Evolutionary conservation across 305 asterid species (phyloP), one percentile per base, ranked within the genome.

Genomic region (Coffea humblotiana): DNA sequence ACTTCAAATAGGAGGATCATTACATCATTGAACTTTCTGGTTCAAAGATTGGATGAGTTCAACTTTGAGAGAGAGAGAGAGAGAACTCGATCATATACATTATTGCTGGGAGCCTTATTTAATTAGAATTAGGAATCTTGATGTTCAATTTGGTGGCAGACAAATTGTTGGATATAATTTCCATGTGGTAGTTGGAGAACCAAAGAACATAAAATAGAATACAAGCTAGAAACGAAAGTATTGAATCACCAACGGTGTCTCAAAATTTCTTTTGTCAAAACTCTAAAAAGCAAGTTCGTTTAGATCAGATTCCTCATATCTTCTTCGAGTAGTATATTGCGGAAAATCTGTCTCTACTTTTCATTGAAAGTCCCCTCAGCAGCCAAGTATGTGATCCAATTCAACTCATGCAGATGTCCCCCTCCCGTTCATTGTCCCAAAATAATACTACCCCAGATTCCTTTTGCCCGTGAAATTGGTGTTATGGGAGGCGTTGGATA

Each of bases 81-180:
- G 77, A 74, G 82, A 86, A 79, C 73, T 81, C 61, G 73, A 77
- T 85, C 76, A 82, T 78, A 84, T 82, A 61, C 80, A 85, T 82
- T 76, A 83, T 84, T 81, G 78, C 67, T 54, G 71, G 77, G 73
- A 65, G 74, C 78, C 78, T 67, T 54, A 61, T 85, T 84, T 78
- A 83, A 82, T 75, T 78, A 84, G 81, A 84, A 89, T 80, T 52
- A 35, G 81, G 89, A 90, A 93, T 91, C 89, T 90, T 89, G 73
- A 79, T 91, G 93, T 83, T 81, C 88, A 88, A 88, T 82, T 85
- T 88, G 89, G 89, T 90, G 97, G 97, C 94, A 83, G 97, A 91
- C 93, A 90, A 84, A 90, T 68, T 75, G 83, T 81, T 72, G 76
- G 84, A 81, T 74, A 78, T 80, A 69, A 75, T 86, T 88, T 79